Conservation (phyloP, 257 asterid genomes). For the Rauvolfia tetraphylla region DNA sequence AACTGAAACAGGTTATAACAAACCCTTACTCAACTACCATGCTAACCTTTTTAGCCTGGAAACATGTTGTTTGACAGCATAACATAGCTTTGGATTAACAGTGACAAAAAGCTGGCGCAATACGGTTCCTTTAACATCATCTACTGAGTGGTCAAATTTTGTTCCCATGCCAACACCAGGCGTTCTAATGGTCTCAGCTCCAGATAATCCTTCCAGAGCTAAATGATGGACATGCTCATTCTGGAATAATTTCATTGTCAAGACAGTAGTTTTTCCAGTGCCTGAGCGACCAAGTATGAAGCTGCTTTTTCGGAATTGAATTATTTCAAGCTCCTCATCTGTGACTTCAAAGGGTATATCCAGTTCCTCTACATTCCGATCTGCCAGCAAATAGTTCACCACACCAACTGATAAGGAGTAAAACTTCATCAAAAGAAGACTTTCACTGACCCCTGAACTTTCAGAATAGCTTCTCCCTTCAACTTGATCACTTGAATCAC, state of each 20-base stretch:
- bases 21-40: no score
- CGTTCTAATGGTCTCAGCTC: background rate
- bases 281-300: constrained; percentile 72
- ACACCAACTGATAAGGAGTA: constrained; percentile 48
- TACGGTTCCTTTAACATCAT: constrained; percentile 13
- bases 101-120: constrained; percentile 66
- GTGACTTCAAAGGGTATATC: constrained; percentile 73
- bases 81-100: constrained; percentile 64
- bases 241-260: constrained; percentile 54
- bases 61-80: constrained; percentile 62
- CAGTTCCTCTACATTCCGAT: constrained; percentile 35
- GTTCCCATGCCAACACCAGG: background rate
- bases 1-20: no score
- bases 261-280: constrained; percentile 64
- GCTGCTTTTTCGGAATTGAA: constrained; percentile 43
- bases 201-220: constrained; percentile 30
- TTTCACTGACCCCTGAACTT: constrained; percentile 58
- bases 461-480: constrained; percentile 42
- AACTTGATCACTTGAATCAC: constrained; percentile 16
- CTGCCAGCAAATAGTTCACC: constrained; percentile 53
- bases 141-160: background rate
- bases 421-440: constrained; percentile 61
- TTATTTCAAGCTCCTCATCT: constrained; percentile 53
- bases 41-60: constrained; percentile 57
- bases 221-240: constrained; percentile 42